Conservation (phyloP, 2,329 filamentous ascomycete genomes). For the Podosphaera aphanis region DNA sequence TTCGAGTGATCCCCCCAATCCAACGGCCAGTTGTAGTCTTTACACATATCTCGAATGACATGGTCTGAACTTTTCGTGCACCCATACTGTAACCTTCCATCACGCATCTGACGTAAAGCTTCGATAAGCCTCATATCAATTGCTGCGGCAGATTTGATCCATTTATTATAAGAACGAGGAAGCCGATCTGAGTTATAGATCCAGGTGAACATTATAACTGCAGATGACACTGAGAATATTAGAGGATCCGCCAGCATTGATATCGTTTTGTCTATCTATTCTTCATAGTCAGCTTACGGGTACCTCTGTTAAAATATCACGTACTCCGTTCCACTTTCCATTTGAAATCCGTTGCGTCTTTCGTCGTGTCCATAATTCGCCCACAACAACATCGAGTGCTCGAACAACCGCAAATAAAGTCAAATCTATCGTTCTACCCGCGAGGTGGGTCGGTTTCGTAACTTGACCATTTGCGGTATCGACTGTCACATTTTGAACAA, state of each 20-base stretch:
- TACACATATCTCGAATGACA: conserved; percentile 48
- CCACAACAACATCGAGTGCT: conserved; percentile 47
- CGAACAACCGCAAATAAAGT: conserved; percentile 56
- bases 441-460: conserved; percentile 18
- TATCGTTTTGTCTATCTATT: conserved; percentile 16
- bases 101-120: conserved; percentile 43
- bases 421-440: conserved; percentile 57
- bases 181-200: conserved; percentile 52
- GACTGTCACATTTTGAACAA: conserved; percentile 19
- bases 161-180: conserved; percentile 52
- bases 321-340: conserved; percentile 25
- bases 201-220: conserved; percentile 74
- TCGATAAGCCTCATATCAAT: conserved; percentile 54
- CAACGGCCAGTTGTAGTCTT: conserved; percentile 43
- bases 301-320: not conserved
- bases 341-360: conserved; percentile 22
- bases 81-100: conserved; percentile 45
- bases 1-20: conserved; percentile 48
- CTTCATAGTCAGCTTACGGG: not conserved
- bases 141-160: conserved; percentile 57
- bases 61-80: conserved; percentile 45
- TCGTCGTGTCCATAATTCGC: conserved; percentile 36
- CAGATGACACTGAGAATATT: conserved; percentile 48
- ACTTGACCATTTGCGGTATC: conserved; percentile 11
- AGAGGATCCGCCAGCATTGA: conserved; percentile 35